Percentiles rank a stretch among this genome's conserved stretches.
These are phyloP conservation scores for Wakefieldia striispora DNA, from an alignment of 768 basidiomycete genomes.

Conservation along the genomic window DNA sequence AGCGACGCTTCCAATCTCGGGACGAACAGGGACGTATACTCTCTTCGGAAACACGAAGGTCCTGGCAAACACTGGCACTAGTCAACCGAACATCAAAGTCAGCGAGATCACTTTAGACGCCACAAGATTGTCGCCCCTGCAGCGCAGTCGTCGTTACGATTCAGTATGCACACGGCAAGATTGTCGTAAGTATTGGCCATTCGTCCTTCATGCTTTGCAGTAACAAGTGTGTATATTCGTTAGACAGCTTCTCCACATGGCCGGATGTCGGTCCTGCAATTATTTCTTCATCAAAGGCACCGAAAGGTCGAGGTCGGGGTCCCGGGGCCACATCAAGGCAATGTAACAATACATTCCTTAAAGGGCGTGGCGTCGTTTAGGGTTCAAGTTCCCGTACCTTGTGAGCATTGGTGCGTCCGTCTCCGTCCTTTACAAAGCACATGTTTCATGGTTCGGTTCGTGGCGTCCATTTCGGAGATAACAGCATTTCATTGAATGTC, in stretches of 20 bases:
- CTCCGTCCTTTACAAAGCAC: conserved; percentile 5
- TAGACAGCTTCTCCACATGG: conserved; percentile 88
- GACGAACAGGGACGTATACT: conserved; percentile 52
- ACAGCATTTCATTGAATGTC: too few relatives aligned
- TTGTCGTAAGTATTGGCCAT: conserved; percentile 86
- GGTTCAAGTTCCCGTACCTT: conserved; percentile 83
- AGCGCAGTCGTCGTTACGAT: conserved; percentile 94
- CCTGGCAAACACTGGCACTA: conserved; percentile 37
- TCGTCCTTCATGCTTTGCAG: conserved; percentile 96
- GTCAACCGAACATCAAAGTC: conserved; percentile 89
- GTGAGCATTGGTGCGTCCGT: conserved; percentile 46
- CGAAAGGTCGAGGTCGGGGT: conserved; percentile 92
- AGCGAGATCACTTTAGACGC: too few relatives aligned
- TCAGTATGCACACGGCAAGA: conserved; percentile 90
- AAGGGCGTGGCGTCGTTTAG: conserved; percentile 79
- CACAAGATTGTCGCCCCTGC: conserved; percentile 84
- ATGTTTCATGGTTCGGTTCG: conserved; percentile 56
- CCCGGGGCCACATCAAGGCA: conserved; percentile 96
- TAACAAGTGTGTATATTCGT: conserved; percentile 90
- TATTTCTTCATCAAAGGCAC: conserved; percentile 99
- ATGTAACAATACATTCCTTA: conserved; percentile 89
- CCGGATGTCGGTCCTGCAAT: conserved; percentile 97
- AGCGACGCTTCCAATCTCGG: too few relatives aligned
- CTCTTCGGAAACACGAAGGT: conserved; percentile 65
- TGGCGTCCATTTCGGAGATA: conserved; percentile 35